Base-by-base conservation (phyloP, 2,329 filamentous ascomycete genomes). In the Coleophoma cylindrospora region DNA sequence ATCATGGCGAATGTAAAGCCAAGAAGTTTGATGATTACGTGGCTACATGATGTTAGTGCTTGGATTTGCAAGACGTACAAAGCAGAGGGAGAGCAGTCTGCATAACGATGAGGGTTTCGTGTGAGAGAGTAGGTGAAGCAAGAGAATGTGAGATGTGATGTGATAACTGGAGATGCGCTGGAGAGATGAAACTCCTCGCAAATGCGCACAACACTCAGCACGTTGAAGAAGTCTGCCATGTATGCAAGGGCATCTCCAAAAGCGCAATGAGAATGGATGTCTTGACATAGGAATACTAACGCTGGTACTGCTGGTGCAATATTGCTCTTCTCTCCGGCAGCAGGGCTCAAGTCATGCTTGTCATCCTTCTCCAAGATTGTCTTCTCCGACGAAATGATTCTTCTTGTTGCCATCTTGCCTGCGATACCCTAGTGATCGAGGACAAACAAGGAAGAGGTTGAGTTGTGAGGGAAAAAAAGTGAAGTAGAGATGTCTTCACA, bases 1-100 rank as follows among this genome's bases (percentile, higher is more conserved):
- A 96, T 79, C 92, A 99, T 97, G 65, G 91, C 91, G 37, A 91
- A 74, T 0, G 91, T 95, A 71, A 96, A 97, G 56, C 80, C 84
- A 14, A 97, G 77, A 17, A 99, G 83, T 72, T 97, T 99, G 64
- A 85, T 73, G 57, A 99, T 94, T 57, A 97, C 91, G 64, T 87
- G 77, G 50, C 90, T 90, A 49, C 49, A 27, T 41, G 22, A 22
- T 47, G 47, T 45, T 38, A 43, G 43, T 45, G 49, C 21, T 37
- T 27, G 45, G 8, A 37, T 50, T n/a, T 49, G 19, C 22, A 43
- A 21, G n/a, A n/a, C 44, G 34, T 19, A n/a, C 37, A 37, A 33
- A 40, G 4, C 34, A 21, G 17, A 33, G 12, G 47, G 33, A 27
- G 11, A 6, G 47, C 7, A 40, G 41, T 27, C 12, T 14, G 33